These are phyloP conservation scores for Aspergillus arachidicola DNA, from an alignment of 2,329 filamentous ascomycete genomes.

Conservation along the genomic window DNA sequence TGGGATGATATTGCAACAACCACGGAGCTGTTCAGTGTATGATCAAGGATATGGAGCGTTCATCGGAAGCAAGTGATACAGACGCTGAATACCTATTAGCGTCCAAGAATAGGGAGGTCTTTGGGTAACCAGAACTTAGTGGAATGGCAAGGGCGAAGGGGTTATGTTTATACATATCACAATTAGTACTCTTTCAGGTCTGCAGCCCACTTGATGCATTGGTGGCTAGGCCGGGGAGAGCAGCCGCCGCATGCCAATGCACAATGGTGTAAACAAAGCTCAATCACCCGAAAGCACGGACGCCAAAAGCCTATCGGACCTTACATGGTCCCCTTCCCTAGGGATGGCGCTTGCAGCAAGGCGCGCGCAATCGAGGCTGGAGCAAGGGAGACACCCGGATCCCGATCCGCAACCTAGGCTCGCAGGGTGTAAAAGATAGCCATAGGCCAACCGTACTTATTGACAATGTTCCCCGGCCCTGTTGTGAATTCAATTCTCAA, in stretches of 20 bases:
- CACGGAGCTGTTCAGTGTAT: slow-evolving; percentile 8
- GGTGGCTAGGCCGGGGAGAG: slow-evolving; percentile 35
- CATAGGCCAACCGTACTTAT: neutral
- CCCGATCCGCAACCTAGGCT: slow-evolving; percentile 20
- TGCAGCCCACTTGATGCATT: slow-evolving; percentile 16
- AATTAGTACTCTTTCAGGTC: slow-evolving; percentile 4
- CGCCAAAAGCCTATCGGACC: slow-evolving; percentile 39
- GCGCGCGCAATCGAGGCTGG: slow-evolving; percentile 30
- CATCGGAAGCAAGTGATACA: slow-evolving; percentile 18
- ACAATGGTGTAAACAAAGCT: slow-evolving; percentile 41
- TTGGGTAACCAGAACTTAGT: slow-evolving; percentile 9
- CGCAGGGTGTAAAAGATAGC: neutral
- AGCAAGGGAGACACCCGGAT: slow-evolving; percentile 31
- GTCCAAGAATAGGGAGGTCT: slow-evolving; percentile 13
- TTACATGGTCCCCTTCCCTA: slow-evolving; percentile 43
- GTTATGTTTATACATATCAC: slow-evolving; percentile 40
- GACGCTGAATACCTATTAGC: slow-evolving; percentile 11
- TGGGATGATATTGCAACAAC: slow-evolving; percentile 34
- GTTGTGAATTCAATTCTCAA: neutral
- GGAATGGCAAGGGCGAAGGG: slow-evolving; percentile 29
- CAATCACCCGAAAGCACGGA: slow-evolving; percentile 34
- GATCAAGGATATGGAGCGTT: slow-evolving; percentile 9
- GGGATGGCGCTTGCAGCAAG: slow-evolving; percentile 35
- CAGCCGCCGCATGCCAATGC: slow-evolving; percentile 41
- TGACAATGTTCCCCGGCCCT: neutral